Evolutionary conservation across 2,329 filamentous ascomycete genomes (phyloP).

Genomic region (Botrytis sinoallii): DNA sequence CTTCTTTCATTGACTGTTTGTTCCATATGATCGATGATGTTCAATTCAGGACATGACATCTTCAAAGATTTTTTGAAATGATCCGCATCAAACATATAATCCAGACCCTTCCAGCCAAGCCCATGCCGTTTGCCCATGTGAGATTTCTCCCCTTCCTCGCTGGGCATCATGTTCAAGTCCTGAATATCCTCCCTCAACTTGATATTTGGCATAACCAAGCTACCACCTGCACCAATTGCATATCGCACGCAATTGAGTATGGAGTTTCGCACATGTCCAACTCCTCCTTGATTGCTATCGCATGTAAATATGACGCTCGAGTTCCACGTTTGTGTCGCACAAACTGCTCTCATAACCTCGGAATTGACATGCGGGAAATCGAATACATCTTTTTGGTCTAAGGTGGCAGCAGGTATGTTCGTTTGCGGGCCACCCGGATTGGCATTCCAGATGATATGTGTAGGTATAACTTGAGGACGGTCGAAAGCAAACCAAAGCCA

Average conservation of each 20-base stretch:
- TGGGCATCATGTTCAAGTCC: conserved; percentile 19
- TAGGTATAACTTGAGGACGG: conserved; percentile 23
- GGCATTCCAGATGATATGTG: conserved; percentile 20
- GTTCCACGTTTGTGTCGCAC: conserved; percentile 38
- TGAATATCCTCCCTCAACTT: conserved; percentile 38
- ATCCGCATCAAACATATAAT: conserved; percentile 32
- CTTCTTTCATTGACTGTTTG: conserved; percentile 23
- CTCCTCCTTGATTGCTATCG: conserved; percentile 42
- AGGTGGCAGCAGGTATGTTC: neutral
- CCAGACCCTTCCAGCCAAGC: conserved; percentile 33
- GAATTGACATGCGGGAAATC: conserved; percentile 42
- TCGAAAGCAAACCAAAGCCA: conserved; percentile 31
- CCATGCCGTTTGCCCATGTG: conserved; percentile 27
- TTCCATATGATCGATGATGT: conserved; percentile 29
- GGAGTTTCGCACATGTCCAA: conserved; percentile 43
- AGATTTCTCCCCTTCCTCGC: conserved; percentile 16
- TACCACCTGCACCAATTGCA: conserved; percentile 41
- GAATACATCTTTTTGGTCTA: conserved; percentile 31
- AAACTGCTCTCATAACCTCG: conserved; percentile 38
- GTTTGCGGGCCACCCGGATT: conserved; percentile 5
- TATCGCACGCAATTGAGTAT: conserved; percentile 44
- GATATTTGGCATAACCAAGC: conserved; percentile 41
- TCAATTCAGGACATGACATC: conserved; percentile 32
- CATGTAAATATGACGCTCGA: conserved; percentile 41
- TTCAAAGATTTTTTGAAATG: conserved; percentile 33